Conservation (phyloP, 2,329 filamentous ascomycete genomes). For the Xylariaceae sp. region DNA sequence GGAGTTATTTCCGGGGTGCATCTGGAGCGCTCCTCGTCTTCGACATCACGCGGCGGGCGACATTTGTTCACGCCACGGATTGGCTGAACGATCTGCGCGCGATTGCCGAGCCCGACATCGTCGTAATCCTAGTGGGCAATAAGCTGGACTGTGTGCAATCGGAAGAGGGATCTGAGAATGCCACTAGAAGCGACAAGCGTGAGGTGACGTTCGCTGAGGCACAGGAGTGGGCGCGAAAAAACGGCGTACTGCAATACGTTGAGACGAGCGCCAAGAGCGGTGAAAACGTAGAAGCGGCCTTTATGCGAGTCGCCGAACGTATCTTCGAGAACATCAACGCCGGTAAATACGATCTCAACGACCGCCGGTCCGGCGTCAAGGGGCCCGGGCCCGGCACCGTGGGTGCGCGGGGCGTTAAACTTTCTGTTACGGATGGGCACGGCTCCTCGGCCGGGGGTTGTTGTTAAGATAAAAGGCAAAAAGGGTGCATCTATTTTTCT, state of each 20-base stretch:
- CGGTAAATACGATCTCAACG: slow-evolving; percentile 92
- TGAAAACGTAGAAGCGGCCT: slow-evolving; percentile 90
- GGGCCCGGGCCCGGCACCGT: slow-evolving; percentile 60
- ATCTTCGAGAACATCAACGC: slow-evolving; percentile 98
- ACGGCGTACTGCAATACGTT: slow-evolving; percentile 90
- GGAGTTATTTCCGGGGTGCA: slow-evolving; percentile 88
- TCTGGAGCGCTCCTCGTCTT: slow-evolving; percentile 82
- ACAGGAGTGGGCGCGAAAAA: slow-evolving; percentile 83
- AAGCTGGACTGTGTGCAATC: slow-evolving; percentile 79
- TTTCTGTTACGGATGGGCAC: slow-evolving; percentile 49
- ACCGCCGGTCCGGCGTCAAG: slow-evolving; percentile 90
- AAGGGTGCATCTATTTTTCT: slow-evolving; percentile 13
- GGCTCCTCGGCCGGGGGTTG: slow-evolving; percentile 54
- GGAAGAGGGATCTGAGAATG: slow-evolving; percentile 22
- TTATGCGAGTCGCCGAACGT: slow-evolving; percentile 89
- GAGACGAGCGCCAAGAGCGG: slow-evolving; percentile 97
- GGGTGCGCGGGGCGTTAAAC: slow-evolving; percentile 51
- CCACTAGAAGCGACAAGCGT: slow-evolving; percentile 52
- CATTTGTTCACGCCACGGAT: slow-evolving; percentile 85
- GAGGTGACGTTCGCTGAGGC: slow-evolving; percentile 85
- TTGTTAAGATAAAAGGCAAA: slow-evolving; percentile 36
- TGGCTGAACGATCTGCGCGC: slow-evolving; percentile 94
- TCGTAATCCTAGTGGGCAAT: slow-evolving; percentile 94
- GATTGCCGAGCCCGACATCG: slow-evolving; percentile 94
- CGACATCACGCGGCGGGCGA: slow-evolving; percentile 85